These are phyloP conservation scores for Lentinus tigrinus DNA, from an alignment of 768 basidiomycete genomes.

Conservation along the genomic window DNA sequence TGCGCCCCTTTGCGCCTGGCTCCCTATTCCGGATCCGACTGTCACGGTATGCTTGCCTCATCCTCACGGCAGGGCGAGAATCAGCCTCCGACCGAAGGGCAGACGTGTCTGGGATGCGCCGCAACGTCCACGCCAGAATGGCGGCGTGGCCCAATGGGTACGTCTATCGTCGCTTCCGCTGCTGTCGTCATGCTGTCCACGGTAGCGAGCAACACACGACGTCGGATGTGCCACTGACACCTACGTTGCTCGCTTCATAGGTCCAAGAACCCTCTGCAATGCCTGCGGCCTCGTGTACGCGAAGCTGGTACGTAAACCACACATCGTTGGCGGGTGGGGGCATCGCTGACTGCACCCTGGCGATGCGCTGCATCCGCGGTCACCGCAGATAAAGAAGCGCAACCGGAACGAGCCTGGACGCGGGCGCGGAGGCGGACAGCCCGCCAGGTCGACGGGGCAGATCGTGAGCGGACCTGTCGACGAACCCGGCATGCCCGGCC, in stretches of 20 bases:
- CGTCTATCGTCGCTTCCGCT: constrained; percentile 21
- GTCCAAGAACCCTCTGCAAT: constrained; percentile 81
- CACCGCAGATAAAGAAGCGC: constrained; percentile 29
- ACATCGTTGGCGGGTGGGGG: background rate
- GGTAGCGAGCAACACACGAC: constrained; percentile 15
- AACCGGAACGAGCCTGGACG: constrained; percentile 27
- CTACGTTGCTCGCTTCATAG: constrained; percentile 33
- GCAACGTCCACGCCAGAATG: constrained; percentile 88
- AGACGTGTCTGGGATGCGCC: constrained; percentile 77
- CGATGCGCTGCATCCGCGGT: background rate
- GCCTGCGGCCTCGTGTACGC: constrained; percentile 87
- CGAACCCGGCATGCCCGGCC: constrained; percentile 12
- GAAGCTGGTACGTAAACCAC: constrained; percentile 58
- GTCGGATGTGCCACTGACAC: constrained; percentile 4
- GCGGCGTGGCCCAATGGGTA: constrained; percentile 81
- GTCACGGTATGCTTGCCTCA: background rate
- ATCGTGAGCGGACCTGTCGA: constrained; percentile 6
- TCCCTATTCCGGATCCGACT: background rate
- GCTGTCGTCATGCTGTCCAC: background rate
- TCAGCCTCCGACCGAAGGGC: constrained; percentile 50
- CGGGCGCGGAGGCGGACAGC: constrained; percentile 6
- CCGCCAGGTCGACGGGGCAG: background rate
- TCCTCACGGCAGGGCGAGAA: constrained; percentile 38
- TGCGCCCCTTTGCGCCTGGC: background rate
- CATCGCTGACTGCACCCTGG: background rate